Evolutionary conservation across 345 rosid species (phyloP).

Genomic region (Erysimum cheiranthoides): DNA sequence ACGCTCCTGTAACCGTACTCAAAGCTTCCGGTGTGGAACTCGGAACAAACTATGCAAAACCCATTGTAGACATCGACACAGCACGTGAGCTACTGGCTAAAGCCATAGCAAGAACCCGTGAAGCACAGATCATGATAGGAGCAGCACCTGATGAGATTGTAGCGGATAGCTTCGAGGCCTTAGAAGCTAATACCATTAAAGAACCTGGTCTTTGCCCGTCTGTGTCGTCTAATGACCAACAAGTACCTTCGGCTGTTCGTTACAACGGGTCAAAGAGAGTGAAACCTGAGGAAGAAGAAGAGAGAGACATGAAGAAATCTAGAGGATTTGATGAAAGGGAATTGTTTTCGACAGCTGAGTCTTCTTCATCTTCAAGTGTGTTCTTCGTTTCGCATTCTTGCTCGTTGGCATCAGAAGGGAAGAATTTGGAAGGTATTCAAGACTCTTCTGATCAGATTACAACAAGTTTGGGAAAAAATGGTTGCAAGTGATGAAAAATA

Average conservation of each 20-base stretch:
- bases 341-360: slow-evolving; percentile 76
- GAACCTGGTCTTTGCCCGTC: slow-evolving; percentile 54
- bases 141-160: slow-evolving; percentile 61
- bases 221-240: slow-evolving; percentile 77
- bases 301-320: slow-evolving; percentile 34
- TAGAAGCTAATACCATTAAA: slow-evolving; percentile 50
- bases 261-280: slow-evolving; percentile 61
- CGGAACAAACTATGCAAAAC: slow-evolving; percentile 71
- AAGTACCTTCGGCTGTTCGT: slow-evolving; percentile 61
- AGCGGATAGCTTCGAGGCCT: slow-evolving; percentile 63
- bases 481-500: slow-evolving; percentile 16
- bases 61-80: slow-evolving; percentile 71
- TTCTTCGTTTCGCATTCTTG: slow-evolving; percentile 69
- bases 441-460: slow-evolving; percentile 52
- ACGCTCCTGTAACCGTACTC: slow-evolving; percentile 68
- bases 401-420: slow-evolving; percentile 54
- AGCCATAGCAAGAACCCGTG: slow-evolving; percentile 89
- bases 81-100: slow-evolving; percentile 66
- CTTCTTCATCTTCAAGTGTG: slow-evolving; percentile 57
- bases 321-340: slow-evolving; percentile 50
- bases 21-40: slow-evolving; percentile 77
- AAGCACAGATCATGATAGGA: slow-evolving; percentile 61
- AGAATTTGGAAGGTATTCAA: slow-evolving; percentile 49
- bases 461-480: slow-evolving; percentile 33
- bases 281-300: slow-evolving; percentile 49